phyloP scores from a whole-genome alignment of 495 filamentous ascomycete species.

The Neurospora tetrasperma region DNA sequence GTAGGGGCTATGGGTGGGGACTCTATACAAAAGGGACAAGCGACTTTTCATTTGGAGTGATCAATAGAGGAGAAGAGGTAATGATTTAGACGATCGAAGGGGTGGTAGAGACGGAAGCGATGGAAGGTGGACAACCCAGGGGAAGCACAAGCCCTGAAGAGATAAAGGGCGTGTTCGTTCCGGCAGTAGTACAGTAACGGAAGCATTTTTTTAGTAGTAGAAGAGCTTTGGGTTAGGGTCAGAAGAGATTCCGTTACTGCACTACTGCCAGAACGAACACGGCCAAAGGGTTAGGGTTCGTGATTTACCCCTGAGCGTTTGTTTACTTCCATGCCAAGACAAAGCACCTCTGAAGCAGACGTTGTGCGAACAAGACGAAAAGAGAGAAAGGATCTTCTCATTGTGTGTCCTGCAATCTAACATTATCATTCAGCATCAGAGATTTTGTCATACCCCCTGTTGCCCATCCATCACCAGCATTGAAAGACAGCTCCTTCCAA shows the following conservation, averaged over 20 bases:
- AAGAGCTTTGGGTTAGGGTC: no score
- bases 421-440: not conserved
- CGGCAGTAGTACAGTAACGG: no score
- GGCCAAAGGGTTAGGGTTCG: not conserved
- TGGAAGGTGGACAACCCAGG: no score
- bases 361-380: not conserved
- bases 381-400: not conserved
- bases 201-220: no score
- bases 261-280: no score
- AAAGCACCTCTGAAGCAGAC: not conserved
- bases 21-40: not conserved
- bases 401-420: not conserved
- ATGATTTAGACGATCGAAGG: no score
- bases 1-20: not conserved
- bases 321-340: not conserved
- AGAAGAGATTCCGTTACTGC: no score
- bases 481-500: not conserved
- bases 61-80: no score
- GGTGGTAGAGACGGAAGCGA: no score
- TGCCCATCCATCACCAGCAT: not conserved
- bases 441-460: not conserved
- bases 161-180: no score
- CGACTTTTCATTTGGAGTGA: conserved; percentile 13
- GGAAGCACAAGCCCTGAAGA: no score
- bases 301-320: not conserved